phyloP scores from a whole-genome alignment of 805 yeast species.

The Starmerella roubikii region DNA sequence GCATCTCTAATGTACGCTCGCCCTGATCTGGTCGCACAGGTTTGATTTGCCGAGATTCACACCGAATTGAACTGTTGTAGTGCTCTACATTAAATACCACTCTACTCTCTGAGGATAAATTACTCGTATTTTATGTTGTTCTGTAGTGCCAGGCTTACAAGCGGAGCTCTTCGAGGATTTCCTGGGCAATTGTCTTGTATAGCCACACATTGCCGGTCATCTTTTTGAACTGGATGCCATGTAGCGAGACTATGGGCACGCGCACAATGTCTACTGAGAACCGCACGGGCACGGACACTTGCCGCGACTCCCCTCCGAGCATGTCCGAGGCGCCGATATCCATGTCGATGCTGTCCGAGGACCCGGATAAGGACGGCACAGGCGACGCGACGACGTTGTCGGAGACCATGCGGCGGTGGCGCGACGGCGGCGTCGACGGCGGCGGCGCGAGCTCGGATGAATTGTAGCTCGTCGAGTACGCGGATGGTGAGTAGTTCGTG shows the following conservation, averaged over 20 bases:
- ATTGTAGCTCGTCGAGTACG: background rate
- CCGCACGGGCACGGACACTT: constrained; percentile 45
- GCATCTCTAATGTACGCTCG: no score
- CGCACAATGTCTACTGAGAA: constrained; percentile 88
- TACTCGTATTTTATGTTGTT: no score
- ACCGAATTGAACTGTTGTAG: no score
- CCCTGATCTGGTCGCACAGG: no score
- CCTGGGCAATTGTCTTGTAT: constrained; percentile 81
- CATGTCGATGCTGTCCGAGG: constrained; percentile 24
- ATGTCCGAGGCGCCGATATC: constrained; percentile 28
- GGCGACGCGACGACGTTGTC: constrained; percentile 16
- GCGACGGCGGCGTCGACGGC: constrained; percentile 13
- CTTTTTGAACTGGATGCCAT: constrained; percentile 91
- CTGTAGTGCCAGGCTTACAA: no score
- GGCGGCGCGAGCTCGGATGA: constrained; percentile 5
- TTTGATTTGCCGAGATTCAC: no score
- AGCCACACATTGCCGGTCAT: constrained; percentile 90
- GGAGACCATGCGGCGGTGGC: constrained; percentile 14
- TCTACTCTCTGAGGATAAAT: no score
- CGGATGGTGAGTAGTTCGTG: background rate
- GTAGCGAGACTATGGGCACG: constrained; percentile 77
- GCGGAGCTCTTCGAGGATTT: constrained; percentile 59
- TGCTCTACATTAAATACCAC: no score
- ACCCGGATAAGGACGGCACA: constrained; percentile 5
- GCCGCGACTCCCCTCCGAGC: constrained; percentile 23